Base-by-base conservation (phyloP, 2,329 filamentous ascomycete genomes). In the Ophiostoma triangulosporum region DNA sequence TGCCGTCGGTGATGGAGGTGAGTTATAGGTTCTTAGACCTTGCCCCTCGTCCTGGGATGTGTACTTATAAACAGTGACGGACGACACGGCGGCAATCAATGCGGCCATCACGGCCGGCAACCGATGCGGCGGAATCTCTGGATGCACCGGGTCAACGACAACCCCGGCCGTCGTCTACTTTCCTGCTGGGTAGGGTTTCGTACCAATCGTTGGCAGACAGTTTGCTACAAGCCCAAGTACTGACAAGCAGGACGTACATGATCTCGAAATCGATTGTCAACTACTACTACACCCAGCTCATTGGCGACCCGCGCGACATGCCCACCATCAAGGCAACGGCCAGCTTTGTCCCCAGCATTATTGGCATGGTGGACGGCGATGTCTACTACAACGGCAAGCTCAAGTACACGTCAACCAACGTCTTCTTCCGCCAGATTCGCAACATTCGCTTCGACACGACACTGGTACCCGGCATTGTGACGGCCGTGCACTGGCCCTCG, bases 11-110 rank as follows among this genome's bases (percentile, higher is more conserved):
- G 85, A 93, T 61, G 87, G 86, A 38, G 61, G 64, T 65, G 48
- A 38, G 61, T 46, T 15, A n/a, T n/a, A n/a, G n/a, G n/a, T n/a
- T 9, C n/a, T 1, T 22, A 12, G 3, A 43, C 5, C 9, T 12
- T 29, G 5, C 3, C 14, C 14, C 15, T n/a, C 35, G 3, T 36
- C 35, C 14, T 36, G 35, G 7, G 2, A 20, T 17, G 6, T 15
- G 20, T 35, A 52, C 40, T 20, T 15, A 3, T 27, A 8, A 40
- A 17, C 38, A 66, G 64, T 65, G 1, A 82, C 84, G 1, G 87
- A 93, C 59, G 88, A 93, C 62, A 90, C 87, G 1, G 71, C 70
- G 11, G 80, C 78, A 15, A 77, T 93, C 56, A 84, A 89, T 62
- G 69, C 69, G n/a, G 77, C 86, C 15, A 74, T 93, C 56, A 72